phyloP scores from a whole-genome alignment of 768 basidiomycete genomes.

The Auriscalpium microsporum region DNA sequence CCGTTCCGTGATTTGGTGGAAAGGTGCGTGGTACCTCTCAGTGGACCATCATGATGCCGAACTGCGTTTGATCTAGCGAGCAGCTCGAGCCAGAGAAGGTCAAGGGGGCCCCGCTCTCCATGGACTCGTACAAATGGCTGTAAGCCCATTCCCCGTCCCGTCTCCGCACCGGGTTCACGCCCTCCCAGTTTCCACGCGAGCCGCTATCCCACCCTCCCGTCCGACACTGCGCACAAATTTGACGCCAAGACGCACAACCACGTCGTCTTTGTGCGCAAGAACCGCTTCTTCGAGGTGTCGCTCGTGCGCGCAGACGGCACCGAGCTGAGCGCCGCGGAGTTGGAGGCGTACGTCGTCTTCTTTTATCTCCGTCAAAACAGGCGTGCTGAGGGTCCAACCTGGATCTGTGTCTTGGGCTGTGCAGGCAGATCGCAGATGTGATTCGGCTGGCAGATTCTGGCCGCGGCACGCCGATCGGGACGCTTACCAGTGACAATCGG shows the following conservation, averaged over 20 bases:
- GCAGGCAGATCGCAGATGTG: constrained; percentile 60
- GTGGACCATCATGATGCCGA: neutral
- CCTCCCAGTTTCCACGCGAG: constrained; percentile 74
- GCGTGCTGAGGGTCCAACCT: no score
- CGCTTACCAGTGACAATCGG: constrained; percentile 81
- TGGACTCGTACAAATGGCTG: constrained; percentile 94
- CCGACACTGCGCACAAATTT: constrained; percentile 80
- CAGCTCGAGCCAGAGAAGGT: constrained; percentile 84
- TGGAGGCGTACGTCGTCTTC: constrained; percentile 51
- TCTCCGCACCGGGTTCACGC: neutral
- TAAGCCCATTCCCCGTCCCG: constrained; percentile 25
- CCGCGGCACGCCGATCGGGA: constrained; percentile 49
- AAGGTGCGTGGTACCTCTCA: constrained; percentile 37
- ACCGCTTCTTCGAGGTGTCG: constrained; percentile 81
- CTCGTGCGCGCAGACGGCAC: constrained; percentile 53
- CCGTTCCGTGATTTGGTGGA: constrained; percentile 81
- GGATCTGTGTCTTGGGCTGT: neutral
- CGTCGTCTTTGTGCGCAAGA: constrained; percentile 84
- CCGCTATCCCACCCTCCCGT: constrained; percentile 78
- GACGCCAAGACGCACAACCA: constrained; percentile 70
- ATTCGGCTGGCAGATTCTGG: constrained; percentile 51
- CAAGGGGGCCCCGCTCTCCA: constrained; percentile 70
- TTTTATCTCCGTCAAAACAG: neutral
- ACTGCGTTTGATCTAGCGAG: constrained; percentile 33
- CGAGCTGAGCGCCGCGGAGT: constrained; percentile 69